These are phyloP conservation scores for Gaeumannomyces tritici DNA, from an alignment of 2,329 filamentous ascomycete species.

Conservation along the genomic window DNA sequence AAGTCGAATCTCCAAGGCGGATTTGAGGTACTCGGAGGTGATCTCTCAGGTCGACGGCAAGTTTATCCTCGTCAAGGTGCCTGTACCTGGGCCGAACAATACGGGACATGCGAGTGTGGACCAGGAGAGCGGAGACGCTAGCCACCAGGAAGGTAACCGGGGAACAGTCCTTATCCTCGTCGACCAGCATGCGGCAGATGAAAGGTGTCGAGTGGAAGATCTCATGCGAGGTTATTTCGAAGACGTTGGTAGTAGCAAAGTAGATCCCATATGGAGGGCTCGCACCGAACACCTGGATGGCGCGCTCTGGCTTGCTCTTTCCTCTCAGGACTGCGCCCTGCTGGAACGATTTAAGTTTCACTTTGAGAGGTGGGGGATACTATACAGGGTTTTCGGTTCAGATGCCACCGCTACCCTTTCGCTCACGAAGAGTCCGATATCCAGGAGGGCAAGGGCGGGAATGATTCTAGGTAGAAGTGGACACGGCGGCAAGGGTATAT, in stretches of 20 bases:
- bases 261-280: conserved; percentile 9
- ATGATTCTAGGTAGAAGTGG: not conserved
- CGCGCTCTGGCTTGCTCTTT: conserved; percentile 56
- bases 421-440: no score
- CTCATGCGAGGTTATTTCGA: conserved; percentile 50
- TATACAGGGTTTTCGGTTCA: conserved; percentile 34
- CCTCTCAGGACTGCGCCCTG: conserved; percentile 46
- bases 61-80: conserved; percentile 66
- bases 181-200: conserved; percentile 93
- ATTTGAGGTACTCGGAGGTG: conserved; percentile 51
- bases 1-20: conserved; percentile 50
- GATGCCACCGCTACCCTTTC: no score
- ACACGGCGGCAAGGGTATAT: conserved; percentile 22
- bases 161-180: conserved; percentile 53
- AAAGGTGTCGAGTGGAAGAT: conserved; percentile 69
- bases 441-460: not conserved
- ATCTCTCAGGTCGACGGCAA: conserved; percentile 83
- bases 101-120: not conserved
- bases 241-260: not conserved
- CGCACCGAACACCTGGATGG: conserved; percentile 31
- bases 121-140: not conserved
- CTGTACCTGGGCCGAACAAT: conserved; percentile 6
- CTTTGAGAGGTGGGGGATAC: conserved; percentile 68
- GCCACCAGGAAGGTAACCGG: conserved; percentile 16
- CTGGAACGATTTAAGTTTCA: conserved; percentile 42